These are phyloP conservation scores for Dipodascus geniculatus DNA, from an alignment of 805 yeast genomes.

Conservation along the genomic window DNA sequence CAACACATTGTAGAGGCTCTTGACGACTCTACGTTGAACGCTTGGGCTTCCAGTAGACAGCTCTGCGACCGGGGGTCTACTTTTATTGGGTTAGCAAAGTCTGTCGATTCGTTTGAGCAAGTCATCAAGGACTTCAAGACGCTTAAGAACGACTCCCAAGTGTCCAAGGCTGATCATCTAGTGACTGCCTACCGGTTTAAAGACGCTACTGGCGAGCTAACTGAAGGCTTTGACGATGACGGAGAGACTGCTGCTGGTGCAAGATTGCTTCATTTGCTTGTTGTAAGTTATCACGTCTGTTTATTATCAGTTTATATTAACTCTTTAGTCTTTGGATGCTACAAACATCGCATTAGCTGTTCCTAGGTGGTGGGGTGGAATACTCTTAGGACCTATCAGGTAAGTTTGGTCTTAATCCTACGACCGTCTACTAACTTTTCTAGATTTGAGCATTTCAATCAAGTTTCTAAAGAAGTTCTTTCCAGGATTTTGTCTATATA, in stretches of 20 bases:
- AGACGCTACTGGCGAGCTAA: constrained; percentile 38
- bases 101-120: constrained; percentile 54
- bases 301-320: neutral
- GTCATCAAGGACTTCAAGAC: constrained; percentile 35
- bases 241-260: constrained; percentile 97
- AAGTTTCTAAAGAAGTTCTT: neutral
- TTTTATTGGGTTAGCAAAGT: constrained; percentile 64
- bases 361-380: constrained; percentile 88
- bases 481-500: neutral
- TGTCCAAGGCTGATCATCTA: constrained; percentile 60
- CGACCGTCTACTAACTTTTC: neutral
- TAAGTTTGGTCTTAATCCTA: constrained; percentile 19
- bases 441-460: neutral
- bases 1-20: neutral
- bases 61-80: constrained; percentile 75
- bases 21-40: constrained; percentile 33
- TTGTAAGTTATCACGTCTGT: neutral
- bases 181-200: constrained; percentile 85
- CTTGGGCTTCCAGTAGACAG: constrained; percentile 72
- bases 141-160: constrained; percentile 52
- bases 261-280: constrained; percentile 64
- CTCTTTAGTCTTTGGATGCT: constrained; percentile 22
- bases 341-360: constrained; percentile 48
- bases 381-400: constrained; percentile 77
- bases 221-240: constrained; percentile 89